A percentile compares a stretch with the other conserved stretches of the same genome.
phyloP scores from a whole-genome alignment of 2,329 filamentous ascomycete genomes.

The Bertia moriformis region DNA sequence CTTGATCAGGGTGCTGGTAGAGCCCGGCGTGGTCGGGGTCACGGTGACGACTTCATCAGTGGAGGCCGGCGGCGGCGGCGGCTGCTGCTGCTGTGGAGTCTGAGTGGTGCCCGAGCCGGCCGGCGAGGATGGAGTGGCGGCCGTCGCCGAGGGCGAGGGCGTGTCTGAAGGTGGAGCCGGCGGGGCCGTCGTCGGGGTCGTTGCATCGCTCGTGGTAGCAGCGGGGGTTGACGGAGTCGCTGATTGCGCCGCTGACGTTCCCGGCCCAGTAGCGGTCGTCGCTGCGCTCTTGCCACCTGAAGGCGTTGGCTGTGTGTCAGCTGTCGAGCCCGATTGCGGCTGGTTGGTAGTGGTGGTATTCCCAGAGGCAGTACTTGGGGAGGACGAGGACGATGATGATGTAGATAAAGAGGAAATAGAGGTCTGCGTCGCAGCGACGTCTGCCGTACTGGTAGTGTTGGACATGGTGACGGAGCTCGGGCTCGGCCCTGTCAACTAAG shows the following conservation, averaged over 20 bases:
- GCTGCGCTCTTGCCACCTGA: no score
- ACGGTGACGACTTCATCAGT: constrained; percentile 4
- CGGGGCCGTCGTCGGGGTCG: constrained; percentile 3
- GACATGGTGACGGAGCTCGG: no score
- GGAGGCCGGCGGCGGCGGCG: no score
- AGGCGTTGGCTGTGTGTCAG: background rate
- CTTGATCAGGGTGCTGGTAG: constrained; percentile 7
- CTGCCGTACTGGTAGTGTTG: background rate
- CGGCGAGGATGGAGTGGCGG: constrained; percentile 7
- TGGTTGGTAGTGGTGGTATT: background rate
- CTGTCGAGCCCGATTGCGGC: background rate
- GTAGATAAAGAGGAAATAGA: background rate
- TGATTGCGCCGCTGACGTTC: background rate
- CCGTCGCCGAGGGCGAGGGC: constrained; percentile 2
- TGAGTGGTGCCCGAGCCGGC: no score
- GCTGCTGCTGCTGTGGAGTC: constrained; percentile 4
- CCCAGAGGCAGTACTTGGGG: background rate
- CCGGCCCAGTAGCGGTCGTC: constrained; percentile 1
- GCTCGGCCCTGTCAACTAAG: no score
- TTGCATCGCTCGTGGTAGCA: constrained; percentile 2
- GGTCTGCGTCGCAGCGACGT: background rate
- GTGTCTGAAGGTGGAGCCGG: constrained; percentile 6
- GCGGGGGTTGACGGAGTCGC: constrained; percentile 3
- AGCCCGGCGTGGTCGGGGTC: constrained; percentile 5
- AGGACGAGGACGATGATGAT: background rate